Evolutionary conservation across 345 rosid species (phyloP), one percentile per base, ranked within the genome.

Genomic region (Cardamine chenopodiifolia): DNA sequence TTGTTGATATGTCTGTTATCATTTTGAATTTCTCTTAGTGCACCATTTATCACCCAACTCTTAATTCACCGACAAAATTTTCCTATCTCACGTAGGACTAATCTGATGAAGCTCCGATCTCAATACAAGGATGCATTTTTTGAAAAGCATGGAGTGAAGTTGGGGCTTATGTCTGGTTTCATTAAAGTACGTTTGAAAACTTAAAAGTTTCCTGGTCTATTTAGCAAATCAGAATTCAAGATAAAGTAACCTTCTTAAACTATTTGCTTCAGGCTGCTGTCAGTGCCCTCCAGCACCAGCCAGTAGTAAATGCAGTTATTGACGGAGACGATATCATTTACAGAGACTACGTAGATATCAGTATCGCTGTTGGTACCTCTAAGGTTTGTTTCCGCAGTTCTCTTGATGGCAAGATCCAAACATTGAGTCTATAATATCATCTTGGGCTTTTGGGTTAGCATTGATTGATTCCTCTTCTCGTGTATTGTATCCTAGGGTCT

Each of bases 141-240:
- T 37, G 99, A 95, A 67, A 95, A 90, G 86, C 99, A 95, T 71
- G 99, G 98, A 73, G 99, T 95, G 80, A 95, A 92, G 79, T 66
- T 95, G 80, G 99, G 98, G 66, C 85, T 95, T 56, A 95, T 95
- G 99, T 95, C 99, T 5, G 99, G 99, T 69, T 95, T 95, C 80
- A 78, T 95, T 34, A 95, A 95, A 80, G 99, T 90, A 80, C 19
- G 81, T 20, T 47, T 17, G 39, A 47, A 32, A 31, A 42, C 29
- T 4, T 26, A 2, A 17, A 45, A 35, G 14, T 52, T 58, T 22
- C 15, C 31, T 66, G 15, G 4, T 8, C 29, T n/a, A 29, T 15
- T 25, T 9, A 49, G 15, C 53, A 37, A 23, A 25, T 26, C 28
- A 60, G 9, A 60, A 25, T 42, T 31, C 20, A 13, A 53, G 19